Percentiles rank a stretch among this genome's conserved stretches.
These are phyloP conservation scores for Amphirosellinia nigrospora DNA, from an alignment of 495 filamentous ascomycete species.

Conservation along the genomic window DNA sequence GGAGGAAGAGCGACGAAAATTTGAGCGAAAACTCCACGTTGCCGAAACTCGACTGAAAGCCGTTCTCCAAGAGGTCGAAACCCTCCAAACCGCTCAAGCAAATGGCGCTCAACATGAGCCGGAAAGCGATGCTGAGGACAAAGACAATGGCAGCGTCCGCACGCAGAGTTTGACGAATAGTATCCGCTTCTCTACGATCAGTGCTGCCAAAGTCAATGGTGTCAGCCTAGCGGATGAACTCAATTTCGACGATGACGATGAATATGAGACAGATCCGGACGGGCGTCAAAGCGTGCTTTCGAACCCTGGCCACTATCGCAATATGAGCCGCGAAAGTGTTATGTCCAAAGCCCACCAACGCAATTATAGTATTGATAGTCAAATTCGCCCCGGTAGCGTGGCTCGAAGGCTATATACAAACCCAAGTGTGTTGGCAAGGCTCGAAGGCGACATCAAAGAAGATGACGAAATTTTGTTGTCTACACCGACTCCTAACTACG, in stretches of 20 bases:
- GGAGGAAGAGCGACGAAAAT: constrained; percentile 77
- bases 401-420: constrained; percentile 54
- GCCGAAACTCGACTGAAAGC: constrained; percentile 84
- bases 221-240: constrained; percentile 90
- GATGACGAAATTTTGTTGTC: constrained; percentile 48
- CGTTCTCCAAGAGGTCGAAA: constrained; percentile 82
- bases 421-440: constrained; percentile 54
- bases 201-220: constrained; percentile 67
- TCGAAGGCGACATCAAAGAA: constrained; percentile 58
- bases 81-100: constrained; percentile 67
- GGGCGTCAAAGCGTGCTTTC: constrained; percentile 61
- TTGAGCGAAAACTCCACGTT: constrained; percentile 84
- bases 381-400: constrained; percentile 56
- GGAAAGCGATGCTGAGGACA: constrained; percentile 65
- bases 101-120: constrained; percentile 43
- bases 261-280: constrained; percentile 62
- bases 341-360: constrained; percentile 51
- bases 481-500: constrained; percentile 53
- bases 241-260: constrained; percentile 79
- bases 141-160: constrained; percentile 78
- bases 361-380: constrained; percentile 57
- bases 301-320: constrained; percentile 44
- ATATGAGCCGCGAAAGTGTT: constrained; percentile 52
- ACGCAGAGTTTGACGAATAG: constrained; percentile 80
- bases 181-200: constrained; percentile 72